phyloP scores from a whole-genome alignment of 805 yeast species.

The Candida oleophila region DNA sequence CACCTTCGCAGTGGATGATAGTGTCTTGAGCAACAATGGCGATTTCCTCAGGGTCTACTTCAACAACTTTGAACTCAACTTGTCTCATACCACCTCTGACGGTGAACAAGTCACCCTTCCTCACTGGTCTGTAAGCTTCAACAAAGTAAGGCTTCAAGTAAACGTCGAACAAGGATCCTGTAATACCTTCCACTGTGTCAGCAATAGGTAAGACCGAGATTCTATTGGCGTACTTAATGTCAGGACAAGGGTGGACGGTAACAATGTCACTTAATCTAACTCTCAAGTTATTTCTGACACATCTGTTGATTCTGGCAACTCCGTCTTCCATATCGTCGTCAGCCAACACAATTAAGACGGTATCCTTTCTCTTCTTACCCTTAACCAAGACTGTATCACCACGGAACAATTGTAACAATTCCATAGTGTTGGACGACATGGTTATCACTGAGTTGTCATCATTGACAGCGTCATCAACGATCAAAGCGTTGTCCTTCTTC shows the following conservation, averaged over 20 bases:
- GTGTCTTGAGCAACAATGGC: constrained; percentile 99
- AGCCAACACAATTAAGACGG: constrained; percentile 91
- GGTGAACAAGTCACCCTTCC: constrained; percentile 94
- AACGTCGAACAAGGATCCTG: constrained; percentile 94
- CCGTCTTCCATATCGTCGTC: constrained; percentile 98
- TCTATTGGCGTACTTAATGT: constrained; percentile 93
- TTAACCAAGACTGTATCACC: constrained; percentile 97
- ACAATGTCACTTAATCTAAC: constrained; percentile 92
- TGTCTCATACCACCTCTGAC: constrained; percentile 99
- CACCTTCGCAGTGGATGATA: constrained; percentile 97
- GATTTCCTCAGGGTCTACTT: constrained; percentile 94
- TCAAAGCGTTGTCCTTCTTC: constrained; percentile 93
- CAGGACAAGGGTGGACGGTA: constrained; percentile 93
- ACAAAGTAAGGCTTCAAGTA: constrained; percentile 97
- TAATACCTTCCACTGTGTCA: constrained; percentile 96
- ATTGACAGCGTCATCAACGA: constrained; percentile 95
- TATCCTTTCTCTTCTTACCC: constrained; percentile 97
- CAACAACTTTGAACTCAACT: constrained; percentile 97
- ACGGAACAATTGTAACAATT: constrained; percentile 86
- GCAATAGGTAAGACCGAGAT: constrained; percentile 96
- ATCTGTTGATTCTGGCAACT: constrained; percentile 89
- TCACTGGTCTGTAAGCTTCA: constrained; percentile 97
- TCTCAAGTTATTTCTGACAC: constrained; percentile 91
- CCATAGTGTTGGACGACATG: constrained; percentile 94
- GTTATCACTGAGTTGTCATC: constrained; percentile 97